Conservation (phyloP, 2,329 filamentous ascomycete genomes). For the Fusarium armeniacum region DNA sequence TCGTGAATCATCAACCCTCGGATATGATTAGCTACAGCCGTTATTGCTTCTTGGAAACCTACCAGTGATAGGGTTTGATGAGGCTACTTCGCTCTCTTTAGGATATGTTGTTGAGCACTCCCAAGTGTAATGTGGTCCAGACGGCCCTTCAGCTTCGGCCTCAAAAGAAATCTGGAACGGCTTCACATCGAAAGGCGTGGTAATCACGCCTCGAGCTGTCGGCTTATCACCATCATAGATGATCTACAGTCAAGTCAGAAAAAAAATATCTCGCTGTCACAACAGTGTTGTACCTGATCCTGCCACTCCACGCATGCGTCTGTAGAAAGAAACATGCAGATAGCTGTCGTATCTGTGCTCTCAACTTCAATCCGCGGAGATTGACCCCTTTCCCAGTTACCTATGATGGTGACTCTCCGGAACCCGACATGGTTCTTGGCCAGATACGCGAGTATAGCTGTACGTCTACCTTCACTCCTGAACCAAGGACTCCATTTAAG, state of each 20-base stretch:
- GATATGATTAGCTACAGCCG: conserved; percentile 8
- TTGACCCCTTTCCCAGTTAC: conserved; percentile 54
- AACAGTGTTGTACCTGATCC: conserved; percentile 57
- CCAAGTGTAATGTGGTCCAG: conserved; percentile 56
- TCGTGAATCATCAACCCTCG: conserved; percentile 63
- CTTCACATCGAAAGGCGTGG: conserved; percentile 64
- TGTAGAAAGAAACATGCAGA: conserved; percentile 64
- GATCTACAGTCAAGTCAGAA: conserved; percentile 54
- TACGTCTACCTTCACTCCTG: conserved; percentile 52
- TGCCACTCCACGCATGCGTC: conserved; percentile 71
- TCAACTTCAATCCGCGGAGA: conserved; percentile 58
- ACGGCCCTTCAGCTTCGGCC: conserved; percentile 41
- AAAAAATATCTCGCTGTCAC: fast-evolving
- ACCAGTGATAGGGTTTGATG: conserved; percentile 53
- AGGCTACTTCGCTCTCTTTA: conserved; percentile 50
- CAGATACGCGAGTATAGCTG: conserved; percentile 65
- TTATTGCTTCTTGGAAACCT: not conserved
- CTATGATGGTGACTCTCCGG: conserved; percentile 61
- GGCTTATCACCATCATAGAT: conserved; percentile 57
- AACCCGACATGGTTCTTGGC: conserved; percentile 69
- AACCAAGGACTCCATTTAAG: conserved; percentile 70
- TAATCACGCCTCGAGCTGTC: conserved; percentile 67
- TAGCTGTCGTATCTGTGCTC: conserved; percentile 59
- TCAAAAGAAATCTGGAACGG: conserved; percentile 65
- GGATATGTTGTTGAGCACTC: conserved; percentile 64